phyloP scores from a whole-genome alignment of 2,329 filamentous ascomycete genomes.

The Myriangium duriaei region DNA sequence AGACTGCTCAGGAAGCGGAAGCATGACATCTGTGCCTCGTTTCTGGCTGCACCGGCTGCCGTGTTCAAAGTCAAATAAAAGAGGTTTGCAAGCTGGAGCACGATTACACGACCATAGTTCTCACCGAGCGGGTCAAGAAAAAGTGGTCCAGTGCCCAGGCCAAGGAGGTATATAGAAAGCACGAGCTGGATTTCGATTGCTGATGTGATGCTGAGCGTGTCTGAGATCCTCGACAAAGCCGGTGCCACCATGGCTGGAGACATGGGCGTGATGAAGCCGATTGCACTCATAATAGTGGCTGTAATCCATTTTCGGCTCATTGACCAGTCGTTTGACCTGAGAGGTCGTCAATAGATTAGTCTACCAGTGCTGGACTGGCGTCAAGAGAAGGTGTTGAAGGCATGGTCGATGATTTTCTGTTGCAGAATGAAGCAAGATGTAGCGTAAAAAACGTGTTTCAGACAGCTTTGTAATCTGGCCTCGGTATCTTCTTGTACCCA shows the following conservation, averaged over 20 bases:
- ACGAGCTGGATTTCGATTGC: constrained; percentile 18
- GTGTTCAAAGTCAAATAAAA: constrained; percentile 28
- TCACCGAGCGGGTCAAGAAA: constrained; percentile 26
- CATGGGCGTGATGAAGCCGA: constrained; percentile 29
- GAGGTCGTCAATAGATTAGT: no score
- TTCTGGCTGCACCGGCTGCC: constrained; percentile 23
- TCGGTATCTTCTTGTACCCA: no score
- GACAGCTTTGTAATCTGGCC: no score
- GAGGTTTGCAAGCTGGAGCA: constrained; percentile 25
- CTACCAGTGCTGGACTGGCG: no score
- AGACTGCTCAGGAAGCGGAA: constrained; percentile 28
- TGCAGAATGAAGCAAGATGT: no score
- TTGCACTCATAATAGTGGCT: constrained; percentile 29
- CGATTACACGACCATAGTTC: constrained; percentile 24
- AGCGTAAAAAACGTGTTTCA: no score
- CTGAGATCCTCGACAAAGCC: constrained; percentile 18
- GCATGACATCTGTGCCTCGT: constrained; percentile 22
- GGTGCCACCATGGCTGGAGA: constrained; percentile 28
- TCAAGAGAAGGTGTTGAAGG: no score
- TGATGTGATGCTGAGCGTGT: constrained; percentile 18
- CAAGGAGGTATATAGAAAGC: constrained; percentile 26
- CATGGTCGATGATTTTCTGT: no score
- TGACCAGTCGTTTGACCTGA: constrained; percentile 37
- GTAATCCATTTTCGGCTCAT: constrained; percentile 31
- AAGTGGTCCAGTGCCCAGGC: constrained; percentile 25